Percentiles rank a stretch among this genome's conserved stretches.
These are phyloP conservation scores for Petunia hybrid DNA, from an alignment of 305 asterid genomes.

Conservation along the genomic window DNA sequence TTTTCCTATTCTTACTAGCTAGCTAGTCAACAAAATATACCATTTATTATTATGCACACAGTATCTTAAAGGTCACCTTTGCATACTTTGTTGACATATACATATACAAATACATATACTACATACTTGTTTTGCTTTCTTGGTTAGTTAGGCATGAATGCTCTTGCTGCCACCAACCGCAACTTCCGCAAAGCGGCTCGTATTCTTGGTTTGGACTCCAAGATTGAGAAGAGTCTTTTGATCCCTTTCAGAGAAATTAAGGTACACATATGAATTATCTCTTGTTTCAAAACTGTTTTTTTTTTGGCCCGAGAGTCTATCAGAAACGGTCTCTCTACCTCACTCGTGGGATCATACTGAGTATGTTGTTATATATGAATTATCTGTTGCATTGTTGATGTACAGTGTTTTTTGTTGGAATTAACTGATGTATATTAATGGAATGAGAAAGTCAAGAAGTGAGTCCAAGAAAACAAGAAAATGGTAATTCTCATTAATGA, in stretches of 20 bases:
- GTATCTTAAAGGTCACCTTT: too few relatives aligned
- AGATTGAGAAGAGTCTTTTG: conserved; percentile 81
- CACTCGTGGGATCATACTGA: background rate
- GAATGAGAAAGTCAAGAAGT: too few relatives aligned
- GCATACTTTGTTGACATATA: too few relatives aligned
- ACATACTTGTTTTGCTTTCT: too few relatives aligned
- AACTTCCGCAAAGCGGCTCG: conserved; percentile 90
- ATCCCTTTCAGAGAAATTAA: conserved; percentile 93
- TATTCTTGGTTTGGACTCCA: conserved; percentile 81
- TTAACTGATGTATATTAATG: too few relatives aligned
- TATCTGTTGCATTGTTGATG: too few relatives aligned
- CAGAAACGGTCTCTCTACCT: background rate
- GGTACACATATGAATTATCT: conserved; percentile 44
- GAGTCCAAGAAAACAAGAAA: background rate
- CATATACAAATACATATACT: too few relatives aligned
- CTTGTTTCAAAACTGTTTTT: background rate
- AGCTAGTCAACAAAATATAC: background rate
- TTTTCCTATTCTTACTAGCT: background rate
- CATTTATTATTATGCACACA: too few relatives aligned
- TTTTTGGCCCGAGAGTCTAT: background rate
- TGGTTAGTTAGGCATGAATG: conserved; percentile 56
- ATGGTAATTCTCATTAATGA: background rate
- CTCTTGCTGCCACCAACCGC: conserved; percentile 90
- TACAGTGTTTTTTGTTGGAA: too few relatives aligned
- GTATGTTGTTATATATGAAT: background rate